phyloP scores from a whole-genome alignment of 345 rosid species.

The Lepidium africanum region DNA sequence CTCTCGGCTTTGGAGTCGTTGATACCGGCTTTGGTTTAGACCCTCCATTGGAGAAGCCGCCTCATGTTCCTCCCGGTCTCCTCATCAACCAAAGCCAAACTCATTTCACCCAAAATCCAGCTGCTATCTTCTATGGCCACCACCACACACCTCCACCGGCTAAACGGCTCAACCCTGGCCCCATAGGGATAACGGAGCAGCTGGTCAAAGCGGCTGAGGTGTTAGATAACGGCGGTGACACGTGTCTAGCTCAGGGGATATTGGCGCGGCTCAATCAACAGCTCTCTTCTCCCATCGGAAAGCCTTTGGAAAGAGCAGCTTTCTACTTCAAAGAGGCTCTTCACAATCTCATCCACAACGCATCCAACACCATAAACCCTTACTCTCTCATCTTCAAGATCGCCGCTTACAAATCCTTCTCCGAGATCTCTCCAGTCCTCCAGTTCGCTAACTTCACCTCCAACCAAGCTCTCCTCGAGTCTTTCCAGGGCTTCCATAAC shows the following conservation, averaged over 20 bases:
- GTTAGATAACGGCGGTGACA: constrained; percentile 66
- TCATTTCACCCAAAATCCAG: constrained; percentile 39
- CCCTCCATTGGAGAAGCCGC: constrained; percentile 36
- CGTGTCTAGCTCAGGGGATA: constrained; percentile 85
- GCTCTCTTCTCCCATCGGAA: constrained; percentile 84
- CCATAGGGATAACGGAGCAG: constrained; percentile 45
- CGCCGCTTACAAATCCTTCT: constrained; percentile 84
- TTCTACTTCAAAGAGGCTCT: constrained; percentile 87
- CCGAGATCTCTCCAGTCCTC: constrained; percentile 79
- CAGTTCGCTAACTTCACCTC: constrained; percentile 89
- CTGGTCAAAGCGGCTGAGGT: constrained; percentile 75
- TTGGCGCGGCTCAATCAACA: constrained; percentile 99
- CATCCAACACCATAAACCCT: constrained; percentile 12
- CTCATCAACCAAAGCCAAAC: constrained; percentile 47
- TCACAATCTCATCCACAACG: constrained; percentile 41
- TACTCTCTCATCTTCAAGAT: constrained; percentile 69
- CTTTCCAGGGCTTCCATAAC: constrained; percentile 49
- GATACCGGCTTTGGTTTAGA: constrained; percentile 58
- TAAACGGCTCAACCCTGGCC: constrained; percentile 34
- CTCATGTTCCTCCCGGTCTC: constrained; percentile 34
- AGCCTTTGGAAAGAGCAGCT: constrained; percentile 75
- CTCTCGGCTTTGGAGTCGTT: constrained; percentile 46
- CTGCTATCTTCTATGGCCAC: constrained; percentile 42
- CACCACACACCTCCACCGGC: constrained; percentile 36
- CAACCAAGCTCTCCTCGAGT: constrained; percentile 81